These are phyloP conservation scores for Diaporthe longicolla DNA, from an alignment of 2,329 filamentous ascomycete genomes.

Conservation along the genomic window DNA sequence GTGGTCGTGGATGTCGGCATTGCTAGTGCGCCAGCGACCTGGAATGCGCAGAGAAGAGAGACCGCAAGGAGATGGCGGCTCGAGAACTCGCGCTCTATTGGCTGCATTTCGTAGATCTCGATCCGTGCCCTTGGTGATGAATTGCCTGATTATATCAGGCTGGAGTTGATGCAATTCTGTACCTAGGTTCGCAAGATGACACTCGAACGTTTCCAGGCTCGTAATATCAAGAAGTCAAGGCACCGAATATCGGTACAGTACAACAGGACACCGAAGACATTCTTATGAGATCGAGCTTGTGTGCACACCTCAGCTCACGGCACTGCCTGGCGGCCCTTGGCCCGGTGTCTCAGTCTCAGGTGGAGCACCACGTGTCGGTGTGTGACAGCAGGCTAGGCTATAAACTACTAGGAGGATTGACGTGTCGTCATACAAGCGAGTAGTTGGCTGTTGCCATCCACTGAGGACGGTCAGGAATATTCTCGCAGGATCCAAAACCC, in stretches of 20 bases:
- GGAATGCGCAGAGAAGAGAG: neutral
- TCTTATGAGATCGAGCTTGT: neutral
- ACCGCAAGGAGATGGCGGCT: neutral
- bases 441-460: neutral
- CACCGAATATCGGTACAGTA: no score
- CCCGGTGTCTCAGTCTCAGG: neutral
- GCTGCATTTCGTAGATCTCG: neutral
- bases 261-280: neutral
- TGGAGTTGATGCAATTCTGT: neutral
- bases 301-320: constrained; percentile 6
- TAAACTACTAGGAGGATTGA: constrained; percentile 1
- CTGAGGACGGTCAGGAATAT: neutral
- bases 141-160: neutral
- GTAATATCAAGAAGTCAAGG: neutral
- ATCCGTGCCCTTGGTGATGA: neutral
- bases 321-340: constrained; percentile 19
- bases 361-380: constrained; percentile 22
- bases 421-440: constrained; percentile 4
- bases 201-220: neutral
- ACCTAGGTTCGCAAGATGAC: no score
- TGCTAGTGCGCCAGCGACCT: neutral
- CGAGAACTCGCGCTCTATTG: neutral
- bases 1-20: neutral
- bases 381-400: constrained; percentile 19
- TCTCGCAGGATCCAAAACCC: constrained; percentile 11